These are phyloP conservation scores for Biancaea sappan DNA, from an alignment of 306 rosid species.

Conservation along the genomic window DNA sequence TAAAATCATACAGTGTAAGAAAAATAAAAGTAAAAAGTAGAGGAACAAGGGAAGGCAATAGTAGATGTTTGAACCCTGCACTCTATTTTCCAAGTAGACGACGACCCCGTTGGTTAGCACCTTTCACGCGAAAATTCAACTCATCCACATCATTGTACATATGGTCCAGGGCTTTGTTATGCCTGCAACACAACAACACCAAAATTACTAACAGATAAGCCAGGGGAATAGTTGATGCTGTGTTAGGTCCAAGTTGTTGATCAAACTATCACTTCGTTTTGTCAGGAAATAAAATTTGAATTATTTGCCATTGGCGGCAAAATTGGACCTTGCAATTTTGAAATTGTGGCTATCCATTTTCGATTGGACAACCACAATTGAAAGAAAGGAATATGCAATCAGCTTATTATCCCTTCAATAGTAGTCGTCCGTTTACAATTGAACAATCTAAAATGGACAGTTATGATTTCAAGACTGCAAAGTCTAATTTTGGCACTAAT, in stretches of 20 bases:
- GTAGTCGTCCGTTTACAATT: too few species aligned
- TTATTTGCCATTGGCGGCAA: too few species aligned
- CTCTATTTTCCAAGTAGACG: conserved; percentile 73
- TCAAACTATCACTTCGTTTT: background rate
- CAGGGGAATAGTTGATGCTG: background rate
- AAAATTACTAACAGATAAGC: conserved; percentile 21
- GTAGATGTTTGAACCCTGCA: background rate
- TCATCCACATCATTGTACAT: conserved; percentile 67
- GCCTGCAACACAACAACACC: conserved; percentile 56
- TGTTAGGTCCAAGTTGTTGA: background rate
- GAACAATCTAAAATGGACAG: too few species aligned
- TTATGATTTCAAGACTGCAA: too few species aligned
- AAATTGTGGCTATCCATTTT: too few species aligned
- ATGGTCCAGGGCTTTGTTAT: conserved; percentile 55
- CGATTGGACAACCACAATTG: too few species aligned
- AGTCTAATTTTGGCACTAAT: too few species aligned
- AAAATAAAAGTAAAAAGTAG: conserved; percentile 4
- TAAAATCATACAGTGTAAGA: background rate
- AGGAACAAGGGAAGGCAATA: background rate
- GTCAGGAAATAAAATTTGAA: too few species aligned
- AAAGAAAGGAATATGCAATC: too few species aligned
- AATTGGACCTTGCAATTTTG: too few species aligned
- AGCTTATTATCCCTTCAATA: too few species aligned
- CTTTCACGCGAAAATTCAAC: conserved; percentile 61
- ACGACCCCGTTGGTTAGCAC: conserved; percentile 72